Conservation (phyloP, 2,329 filamentous ascomycete species). For the Penicillium sp. region DNA sequence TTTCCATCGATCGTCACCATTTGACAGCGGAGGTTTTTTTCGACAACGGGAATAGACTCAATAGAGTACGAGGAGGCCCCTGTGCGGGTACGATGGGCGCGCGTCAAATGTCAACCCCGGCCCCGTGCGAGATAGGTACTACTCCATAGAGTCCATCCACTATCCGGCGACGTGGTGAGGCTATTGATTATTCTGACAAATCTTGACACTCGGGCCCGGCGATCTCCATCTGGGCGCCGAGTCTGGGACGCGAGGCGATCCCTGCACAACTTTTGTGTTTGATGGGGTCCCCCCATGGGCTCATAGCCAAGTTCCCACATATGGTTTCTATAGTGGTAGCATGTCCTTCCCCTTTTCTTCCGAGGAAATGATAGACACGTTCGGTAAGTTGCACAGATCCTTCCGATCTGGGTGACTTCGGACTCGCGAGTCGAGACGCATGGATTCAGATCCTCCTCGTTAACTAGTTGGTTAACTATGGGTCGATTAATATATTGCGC, state of each 20-base stretch:
- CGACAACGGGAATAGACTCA: background rate
- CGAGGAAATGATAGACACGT: background rate
- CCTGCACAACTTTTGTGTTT: background rate
- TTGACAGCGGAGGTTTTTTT: background rate
- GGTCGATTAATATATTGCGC: background rate
- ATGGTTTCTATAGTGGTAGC: background rate
- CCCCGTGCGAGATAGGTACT: background rate
- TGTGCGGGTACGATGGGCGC: background rate
- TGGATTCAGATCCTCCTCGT: background rate
- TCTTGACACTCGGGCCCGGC: background rate
- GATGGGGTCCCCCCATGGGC: background rate
- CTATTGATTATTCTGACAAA: slow-evolving; percentile 3
- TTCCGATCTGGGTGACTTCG: background rate
- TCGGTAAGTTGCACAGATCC: background rate
- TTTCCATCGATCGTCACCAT: background rate
- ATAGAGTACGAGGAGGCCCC: background rate
- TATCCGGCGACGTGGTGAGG: slow-evolving; percentile 1
- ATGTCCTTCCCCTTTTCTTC: background rate
- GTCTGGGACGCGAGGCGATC: background rate
- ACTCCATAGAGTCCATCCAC: background rate
- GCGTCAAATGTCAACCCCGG: background rate
- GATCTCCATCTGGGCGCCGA: slow-evolving; percentile 3
- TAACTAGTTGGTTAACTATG: background rate
- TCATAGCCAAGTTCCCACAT: background rate
- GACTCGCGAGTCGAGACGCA: background rate